Evolutionary conservation across 2,329 filamentous ascomycete genomes (phyloP).

Genomic region (Sarocladiaceae sp.): DNA sequence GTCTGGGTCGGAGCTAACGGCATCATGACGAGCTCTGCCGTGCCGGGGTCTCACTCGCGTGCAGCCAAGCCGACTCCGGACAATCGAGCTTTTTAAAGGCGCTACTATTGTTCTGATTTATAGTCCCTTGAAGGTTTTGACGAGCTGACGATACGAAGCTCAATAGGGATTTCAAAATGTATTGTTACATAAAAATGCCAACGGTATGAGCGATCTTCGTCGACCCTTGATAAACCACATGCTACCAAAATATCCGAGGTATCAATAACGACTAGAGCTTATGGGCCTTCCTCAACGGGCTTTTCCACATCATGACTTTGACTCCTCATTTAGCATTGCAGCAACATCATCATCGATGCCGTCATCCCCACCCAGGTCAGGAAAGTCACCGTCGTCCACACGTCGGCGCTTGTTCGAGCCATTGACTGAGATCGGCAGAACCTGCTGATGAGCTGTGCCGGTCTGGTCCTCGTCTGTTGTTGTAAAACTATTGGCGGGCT

Average conservation of each 20-base stretch:
- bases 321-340: conserved; percentile 45
- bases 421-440: conserved; percentile 44
- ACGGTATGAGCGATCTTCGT: no score
- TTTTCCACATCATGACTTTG: background rate
- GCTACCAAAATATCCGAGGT: no score
- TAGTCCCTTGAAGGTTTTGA: no score
- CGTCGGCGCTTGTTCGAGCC: conserved; percentile 54
- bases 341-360: conserved; percentile 54
- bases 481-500: conserved; percentile 36
- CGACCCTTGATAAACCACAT: no score
- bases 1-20: conserved; percentile 5
- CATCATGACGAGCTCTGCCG: conserved; percentile 6
- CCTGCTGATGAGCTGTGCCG: conserved; percentile 39
- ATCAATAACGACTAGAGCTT: no score
- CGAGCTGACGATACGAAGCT: no score
- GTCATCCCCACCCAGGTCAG: conserved; percentile 49
- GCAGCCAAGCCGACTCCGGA: background rate
- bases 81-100: background rate
- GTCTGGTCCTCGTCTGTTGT: background rate
- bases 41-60: background rate
- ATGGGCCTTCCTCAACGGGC: background rate
- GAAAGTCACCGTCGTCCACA: conserved; percentile 50
- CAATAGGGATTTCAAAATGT: no score
- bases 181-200: no score
- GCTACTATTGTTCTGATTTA: no score